Base-by-base conservation (phyloP, 352 stramenopile genomes). In the Globisporangium acanthophoron region DNA sequence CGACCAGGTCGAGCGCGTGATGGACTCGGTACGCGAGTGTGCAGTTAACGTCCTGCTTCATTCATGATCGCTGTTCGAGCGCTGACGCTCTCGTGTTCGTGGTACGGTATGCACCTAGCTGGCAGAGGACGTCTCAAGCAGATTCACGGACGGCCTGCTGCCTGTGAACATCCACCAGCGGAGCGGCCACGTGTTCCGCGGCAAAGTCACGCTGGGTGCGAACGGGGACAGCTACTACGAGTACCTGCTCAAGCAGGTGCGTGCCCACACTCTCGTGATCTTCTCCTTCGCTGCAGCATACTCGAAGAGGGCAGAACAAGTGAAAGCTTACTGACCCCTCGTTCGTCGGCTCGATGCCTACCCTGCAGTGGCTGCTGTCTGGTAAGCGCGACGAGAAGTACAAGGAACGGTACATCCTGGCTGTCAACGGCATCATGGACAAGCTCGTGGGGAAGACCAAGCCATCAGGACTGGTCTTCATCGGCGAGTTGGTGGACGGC, bases 181-280 rank as follows among this genome's bases (percentile, higher is more conserved):
- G 12, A 73, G 43, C 13, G 80, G 79, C 5, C 70, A 70, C 24
- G 73, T 83, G 40, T 56, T 56, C 4, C 62, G 56, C 11, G 82
- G 67, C 8, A 86, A 85, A 50, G 74, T 93, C 69, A 89, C 78
- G 1, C 48, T 93, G 13, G 83, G 83, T 3, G 83, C 81, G 27
- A 83, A 87, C 21, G 83, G 81, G 11, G 81, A 93, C 61, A 93
- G 81, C 65, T 93, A 91, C 75, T 93, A 91, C 65, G 83, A 93
- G 59, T 93, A 93, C 40, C 54, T 93, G 16, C 71, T 93, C 49
- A 93, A 93, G 46, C 83, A 92, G 69, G 80, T 88, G 43, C 29
- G 62, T 56, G 16, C 1, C 59, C 35, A 3, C 39, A 37, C 27
- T 20, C 33, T 50, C n/a, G 37, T 15, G 9, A 16, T 6, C 8